Base-by-base conservation (phyloP, 2,329 filamentous ascomycete species). In the Lasiodiplodia hormozganensis region DNA sequence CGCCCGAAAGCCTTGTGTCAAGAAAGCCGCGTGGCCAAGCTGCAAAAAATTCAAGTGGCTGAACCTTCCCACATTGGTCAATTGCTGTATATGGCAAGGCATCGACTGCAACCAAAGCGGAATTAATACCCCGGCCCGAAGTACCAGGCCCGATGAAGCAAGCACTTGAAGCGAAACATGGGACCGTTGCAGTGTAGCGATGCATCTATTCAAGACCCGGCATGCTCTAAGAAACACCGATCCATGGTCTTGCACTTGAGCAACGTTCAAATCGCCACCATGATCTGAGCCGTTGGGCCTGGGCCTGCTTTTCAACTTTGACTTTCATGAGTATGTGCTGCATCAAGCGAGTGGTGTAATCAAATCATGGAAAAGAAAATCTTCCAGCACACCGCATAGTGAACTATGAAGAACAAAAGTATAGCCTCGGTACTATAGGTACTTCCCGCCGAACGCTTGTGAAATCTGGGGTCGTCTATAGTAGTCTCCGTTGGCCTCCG, bases 1-100 rank as follows among this genome's bases (percentile, higher is more conserved):
- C 25, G 28, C 21, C 56, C 38, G 38, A 60, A 23, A 60, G 56
- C 40, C n/a, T 47, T 47, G n/a, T 51, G 58, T 12, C 28, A 16
- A 18, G 21, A 49, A 47, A 23, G 43, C 43, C 58, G 58, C 58
- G 58, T 36, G 43, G 58, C 58, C n/a, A 51, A n/a, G 57, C 47
- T 18, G 57, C 21, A 43, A 60, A 47, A 47, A 60, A 47, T 47
- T 16, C 43, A 51, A 18, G 25, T 43, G 25, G 40, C 40, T 49
- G 7, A 31, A 10, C 25, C 31, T 18, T 49, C 34, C 40, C 18
- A 36, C 18, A 4, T 49, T 14, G 6, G 23, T 25, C 38, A 49
- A 18, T 5, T 43, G 6, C 40, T 43, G n/a, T 18, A 43, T 43
- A 6, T n/a, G 40, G 40, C 40, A 43, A 43, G 38, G 12, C 38